Conservation (phyloP, 139 green algal species). For the Tetradesmus lagerheimii region DNA sequence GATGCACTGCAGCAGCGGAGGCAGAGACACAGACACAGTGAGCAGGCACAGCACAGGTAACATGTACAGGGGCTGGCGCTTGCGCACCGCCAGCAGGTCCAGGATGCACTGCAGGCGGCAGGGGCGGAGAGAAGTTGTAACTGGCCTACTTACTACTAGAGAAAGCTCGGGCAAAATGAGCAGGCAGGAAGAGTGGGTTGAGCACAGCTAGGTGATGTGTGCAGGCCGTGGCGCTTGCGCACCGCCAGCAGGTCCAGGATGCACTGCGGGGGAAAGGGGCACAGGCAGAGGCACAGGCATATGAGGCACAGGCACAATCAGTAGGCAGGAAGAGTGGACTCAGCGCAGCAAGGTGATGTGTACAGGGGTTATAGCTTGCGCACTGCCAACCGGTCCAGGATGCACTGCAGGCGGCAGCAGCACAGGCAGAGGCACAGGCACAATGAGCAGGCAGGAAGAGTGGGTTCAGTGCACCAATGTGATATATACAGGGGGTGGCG, state of each 20-base stretch:
- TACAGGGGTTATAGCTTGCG: neutral
- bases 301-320: too few species aligned
- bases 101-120: conserved; percentile 67
- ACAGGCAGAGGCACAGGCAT: neutral
- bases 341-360: neutral
- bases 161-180: neutral
- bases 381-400: conserved; percentile 52
- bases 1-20: conserved; percentile 76
- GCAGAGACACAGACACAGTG: neutral
- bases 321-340: too few species aligned
- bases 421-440: neutral
- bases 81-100: neutral
- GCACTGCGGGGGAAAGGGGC: conserved; percentile 42
- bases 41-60: neutral
- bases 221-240: conserved; percentile 72
- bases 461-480: neutral
- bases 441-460: neutral
- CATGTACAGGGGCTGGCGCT: neutral
- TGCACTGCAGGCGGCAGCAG: conserved; percentile 58
- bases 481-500: conserved; percentile 68
- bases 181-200: neutral
- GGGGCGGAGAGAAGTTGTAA: neutral
- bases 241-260: conserved; percentile 86
- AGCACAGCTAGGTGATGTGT: conserved; percentile 29
- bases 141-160: too few species aligned